These are phyloP conservation scores for Ogataea trehalophila DNA, from an alignment of 805 yeast genomes.

Conservation along the genomic window DNA sequence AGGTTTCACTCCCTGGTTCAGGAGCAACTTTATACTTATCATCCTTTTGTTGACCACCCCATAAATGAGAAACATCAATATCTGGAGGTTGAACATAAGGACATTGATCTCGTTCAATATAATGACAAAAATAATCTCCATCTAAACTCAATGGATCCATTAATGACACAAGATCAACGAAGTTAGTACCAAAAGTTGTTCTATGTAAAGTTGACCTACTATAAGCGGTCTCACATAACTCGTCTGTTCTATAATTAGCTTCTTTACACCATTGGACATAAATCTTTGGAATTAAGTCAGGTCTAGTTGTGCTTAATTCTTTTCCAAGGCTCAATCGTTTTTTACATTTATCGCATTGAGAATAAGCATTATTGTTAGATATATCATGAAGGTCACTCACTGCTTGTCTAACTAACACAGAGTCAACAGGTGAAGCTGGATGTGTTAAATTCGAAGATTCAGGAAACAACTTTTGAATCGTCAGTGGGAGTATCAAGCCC, in stretches of 20 bases:
- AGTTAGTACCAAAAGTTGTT: slow-evolving; percentile 39
- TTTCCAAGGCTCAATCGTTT: slow-evolving; percentile 34
- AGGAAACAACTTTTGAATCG: background rate
- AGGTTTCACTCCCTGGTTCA: slow-evolving; percentile 33
- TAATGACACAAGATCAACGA: slow-evolving; percentile 44
- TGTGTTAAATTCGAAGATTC: no score
- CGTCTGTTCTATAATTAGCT: slow-evolving; percentile 20
- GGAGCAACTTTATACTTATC: slow-evolving; percentile 39
- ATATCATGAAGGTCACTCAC: slow-evolving; percentile 6
- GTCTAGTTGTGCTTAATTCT: slow-evolving; percentile 33
- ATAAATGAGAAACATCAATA: slow-evolving; percentile 38
- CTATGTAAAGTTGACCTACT: slow-evolving; percentile 35
- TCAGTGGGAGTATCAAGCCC: background rate
- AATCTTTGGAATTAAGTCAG: slow-evolving; percentile 37
- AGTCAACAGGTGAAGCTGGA: slow-evolving; percentile 2
- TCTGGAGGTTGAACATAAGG: slow-evolving; percentile 35
- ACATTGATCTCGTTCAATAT: slow-evolving; percentile 33
- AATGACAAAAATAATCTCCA: slow-evolving; percentile 60
- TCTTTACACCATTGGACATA: slow-evolving; percentile 41
- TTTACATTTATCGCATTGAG: slow-evolving; percentile 33
- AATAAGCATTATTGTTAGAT: slow-evolving; percentile 9
- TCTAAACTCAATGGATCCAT: slow-evolving; percentile 51
- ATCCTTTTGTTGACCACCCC: slow-evolving; percentile 37
- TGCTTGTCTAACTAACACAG: slow-evolving; percentile 2
- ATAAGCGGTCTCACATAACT: slow-evolving; percentile 30